A percentile compares a stretch with the other conserved stretches of the same genome.
Conservation (phyloP, 164 flowering plant species). For the Hamamelis virginiana region DNA sequence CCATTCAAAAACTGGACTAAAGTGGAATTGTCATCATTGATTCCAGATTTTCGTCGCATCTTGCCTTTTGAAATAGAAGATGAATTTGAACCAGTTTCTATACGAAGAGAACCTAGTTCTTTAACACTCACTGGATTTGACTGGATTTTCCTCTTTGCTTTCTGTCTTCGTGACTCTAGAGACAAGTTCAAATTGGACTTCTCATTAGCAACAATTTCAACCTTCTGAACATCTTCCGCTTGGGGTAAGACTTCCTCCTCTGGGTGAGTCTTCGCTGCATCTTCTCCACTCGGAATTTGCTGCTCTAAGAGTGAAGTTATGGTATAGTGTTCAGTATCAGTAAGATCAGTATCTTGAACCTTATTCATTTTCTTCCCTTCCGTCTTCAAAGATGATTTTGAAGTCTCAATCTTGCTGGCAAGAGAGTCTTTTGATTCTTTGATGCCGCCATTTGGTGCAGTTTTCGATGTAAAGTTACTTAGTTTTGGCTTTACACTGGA, state of each 20-base stretch:
- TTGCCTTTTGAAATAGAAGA: constrained; percentile 8
- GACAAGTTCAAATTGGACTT: background rate
- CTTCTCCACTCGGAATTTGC: constrained; percentile 7
- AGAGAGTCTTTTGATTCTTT: constrained; percentile 16
- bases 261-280: constrained; percentile 1
- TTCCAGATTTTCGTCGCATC: background rate
- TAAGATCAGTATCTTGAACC: constrained; percentile 3
- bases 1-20: background rate
- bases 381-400: background rate
- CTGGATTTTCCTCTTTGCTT: constrained; percentile 11
- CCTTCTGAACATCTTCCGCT: background rate
- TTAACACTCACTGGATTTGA: background rate
- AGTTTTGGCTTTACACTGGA: constrained; percentile 10
- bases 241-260: constrained; percentile 7
- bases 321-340: constrained; percentile 3
- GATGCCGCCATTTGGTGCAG: constrained; percentile 1
- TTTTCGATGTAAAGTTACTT: constrained; percentile 4
- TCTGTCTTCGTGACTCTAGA: constrained; percentile 11
- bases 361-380: background rate
- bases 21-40: background rate
- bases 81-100: background rate
- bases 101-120: constrained; percentile 1
- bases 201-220: constrained; percentile 6
- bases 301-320: constrained; percentile 9
- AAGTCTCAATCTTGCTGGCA: background rate